A percentile compares a stretch with the other conserved stretches of the same genome.
Conservation (phyloP, 768 basidiomycete genomes). For the Amylocystis lapponica region DNA sequence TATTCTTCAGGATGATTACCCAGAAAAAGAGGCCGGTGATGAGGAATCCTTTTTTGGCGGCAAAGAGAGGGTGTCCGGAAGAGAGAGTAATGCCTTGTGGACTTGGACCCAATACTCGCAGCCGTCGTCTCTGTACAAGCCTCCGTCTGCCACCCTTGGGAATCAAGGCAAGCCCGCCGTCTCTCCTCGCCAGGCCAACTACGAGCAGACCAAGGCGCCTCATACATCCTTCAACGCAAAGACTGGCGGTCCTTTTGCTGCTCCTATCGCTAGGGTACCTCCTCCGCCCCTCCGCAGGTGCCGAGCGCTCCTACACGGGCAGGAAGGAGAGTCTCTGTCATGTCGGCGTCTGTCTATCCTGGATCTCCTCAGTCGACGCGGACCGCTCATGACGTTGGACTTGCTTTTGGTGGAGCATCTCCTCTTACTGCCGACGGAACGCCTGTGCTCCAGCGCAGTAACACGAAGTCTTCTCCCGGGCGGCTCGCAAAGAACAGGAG, state of each 20-base stretch:
- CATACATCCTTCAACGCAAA: conserved; percentile 8
- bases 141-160: conserved; percentile 2
- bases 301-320: conserved; percentile 35
- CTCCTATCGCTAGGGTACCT: not conserved
- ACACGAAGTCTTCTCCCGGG: conserved; percentile 12
- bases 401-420: conserved; percentile 15
- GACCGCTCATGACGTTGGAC: conserved; percentile 13
- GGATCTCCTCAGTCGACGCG: conserved; percentile 32
- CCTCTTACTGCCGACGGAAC: conserved; percentile 20
- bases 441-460: conserved; percentile 15
- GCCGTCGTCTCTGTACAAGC: conserved; percentile 4
- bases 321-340: conserved; percentile 34
- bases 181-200: not conserved
- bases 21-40: conserved; percentile 39
- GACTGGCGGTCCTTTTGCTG: conserved; percentile 15
- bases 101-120: conserved; percentile 35
- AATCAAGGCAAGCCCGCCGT: not conserved
- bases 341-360: conserved; percentile 45
- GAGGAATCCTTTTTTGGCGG: conserved; percentile 77
- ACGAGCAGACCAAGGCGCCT: not conserved
- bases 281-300: conserved; percentile 28
- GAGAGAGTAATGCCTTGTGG: conserved; percentile 43
- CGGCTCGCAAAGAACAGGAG: conserved; percentile 16
- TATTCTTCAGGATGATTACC: conserved; percentile 52
- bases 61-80: conserved; percentile 49